These are phyloP conservation scores for Seminavis robusta DNA, from an alignment of 108 stramenopile species.

Conservation along the genomic window DNA sequence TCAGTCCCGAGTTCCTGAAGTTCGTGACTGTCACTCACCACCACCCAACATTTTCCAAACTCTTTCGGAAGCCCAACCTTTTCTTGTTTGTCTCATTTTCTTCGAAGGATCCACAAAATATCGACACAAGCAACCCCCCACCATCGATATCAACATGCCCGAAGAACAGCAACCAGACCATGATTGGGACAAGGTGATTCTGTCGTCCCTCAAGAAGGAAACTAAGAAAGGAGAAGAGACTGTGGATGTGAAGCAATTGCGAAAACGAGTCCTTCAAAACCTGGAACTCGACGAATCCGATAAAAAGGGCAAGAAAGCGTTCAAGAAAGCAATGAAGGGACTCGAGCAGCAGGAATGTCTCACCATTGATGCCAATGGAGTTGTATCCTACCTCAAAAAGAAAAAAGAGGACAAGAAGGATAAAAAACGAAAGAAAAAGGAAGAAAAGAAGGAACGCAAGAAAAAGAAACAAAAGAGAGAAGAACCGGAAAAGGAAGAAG, in stretches of 20 bases:
- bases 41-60: too few species aligned
- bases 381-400: constrained; percentile 44
- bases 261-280: constrained; percentile 43
- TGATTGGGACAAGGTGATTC: too few species aligned
- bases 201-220: too few species aligned
- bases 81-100: too few species aligned
- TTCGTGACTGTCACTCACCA: too few species aligned
- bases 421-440: constrained; percentile 7
- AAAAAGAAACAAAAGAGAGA: constrained; percentile 9
- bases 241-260: constrained; percentile 44
- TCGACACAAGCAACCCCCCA: too few species aligned
- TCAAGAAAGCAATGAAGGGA: constrained; percentile 67
- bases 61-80: too few species aligned
- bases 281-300: constrained; percentile 59
- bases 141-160: too few species aligned
- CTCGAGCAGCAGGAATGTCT: constrained; percentile 54
- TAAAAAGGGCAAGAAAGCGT: constrained; percentile 76
- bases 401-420: constrained; percentile 30
- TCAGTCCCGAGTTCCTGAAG: too few species aligned
- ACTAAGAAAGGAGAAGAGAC: too few species aligned
- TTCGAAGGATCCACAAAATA: too few species aligned
- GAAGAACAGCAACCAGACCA: too few species aligned
- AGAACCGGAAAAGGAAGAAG: neutral
- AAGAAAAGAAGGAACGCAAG: neutral
- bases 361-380: constrained; percentile 61